These are phyloP conservation scores for Carex kokanica DNA, from an alignment of 176 grass and related monocot genomes.

Conservation along the genomic window DNA sequence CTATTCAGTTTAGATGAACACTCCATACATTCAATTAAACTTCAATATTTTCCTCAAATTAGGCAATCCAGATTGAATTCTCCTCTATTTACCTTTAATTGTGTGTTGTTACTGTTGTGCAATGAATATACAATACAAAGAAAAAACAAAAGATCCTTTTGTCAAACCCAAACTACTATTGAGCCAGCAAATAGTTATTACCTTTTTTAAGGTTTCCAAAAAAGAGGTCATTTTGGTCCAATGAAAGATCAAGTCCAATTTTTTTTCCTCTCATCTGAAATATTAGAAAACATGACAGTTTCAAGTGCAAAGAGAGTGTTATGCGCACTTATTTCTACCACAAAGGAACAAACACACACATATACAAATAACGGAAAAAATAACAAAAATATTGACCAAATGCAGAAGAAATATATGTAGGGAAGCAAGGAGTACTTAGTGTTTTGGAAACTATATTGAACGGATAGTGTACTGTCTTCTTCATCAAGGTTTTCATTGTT, in stretches of 20 bases:
- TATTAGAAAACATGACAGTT: background rate
- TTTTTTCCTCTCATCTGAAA: background rate
- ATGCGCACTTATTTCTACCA: background rate
- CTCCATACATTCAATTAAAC: background rate
- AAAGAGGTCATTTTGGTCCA: background rate
- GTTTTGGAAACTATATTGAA: too few relatives aligned
- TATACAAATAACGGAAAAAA: background rate
- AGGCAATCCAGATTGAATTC: background rate
- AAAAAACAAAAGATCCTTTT: background rate
- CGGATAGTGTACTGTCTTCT: too few relatives aligned
- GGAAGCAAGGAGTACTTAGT: too few relatives aligned
- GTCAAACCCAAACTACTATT: background rate
- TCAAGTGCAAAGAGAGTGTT: background rate
- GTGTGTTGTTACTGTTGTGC: background rate
- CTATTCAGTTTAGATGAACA: background rate
- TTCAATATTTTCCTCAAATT: background rate
- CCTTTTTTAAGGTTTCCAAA: background rate
- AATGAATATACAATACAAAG: slow-evolving; percentile 2
- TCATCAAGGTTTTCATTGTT: background rate
- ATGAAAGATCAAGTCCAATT: background rate
- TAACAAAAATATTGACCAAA: background rate
- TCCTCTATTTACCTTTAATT: background rate
- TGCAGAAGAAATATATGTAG: too few relatives aligned
- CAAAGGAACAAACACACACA: background rate
- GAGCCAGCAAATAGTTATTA: background rate